Conservation (phyloP, 1,139 yeast genomes). For the Geotrichum citri-aurantii region DNA sequence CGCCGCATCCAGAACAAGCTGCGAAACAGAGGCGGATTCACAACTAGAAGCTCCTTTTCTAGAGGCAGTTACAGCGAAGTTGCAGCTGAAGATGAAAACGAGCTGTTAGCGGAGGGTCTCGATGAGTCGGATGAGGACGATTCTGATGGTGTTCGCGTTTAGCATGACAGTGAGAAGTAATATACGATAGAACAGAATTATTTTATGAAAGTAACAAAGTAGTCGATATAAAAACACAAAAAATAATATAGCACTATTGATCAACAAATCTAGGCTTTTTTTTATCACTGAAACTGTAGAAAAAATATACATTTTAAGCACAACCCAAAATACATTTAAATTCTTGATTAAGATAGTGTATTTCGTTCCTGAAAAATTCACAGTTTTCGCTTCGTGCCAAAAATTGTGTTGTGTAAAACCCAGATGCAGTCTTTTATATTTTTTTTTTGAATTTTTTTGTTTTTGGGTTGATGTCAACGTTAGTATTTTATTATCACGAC, state of each 20-base stretch:
- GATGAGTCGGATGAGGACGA: slow-evolving; percentile 4
- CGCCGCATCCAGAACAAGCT: slow-evolving; percentile 14
- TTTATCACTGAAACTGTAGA: too few relatives aligned
- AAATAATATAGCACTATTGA: neutral
- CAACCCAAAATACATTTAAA: too few relatives aligned
- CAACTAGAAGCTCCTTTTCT: slow-evolving; percentile 22
- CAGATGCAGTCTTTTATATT: too few relatives aligned
- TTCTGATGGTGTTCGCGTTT: slow-evolving; percentile 10
- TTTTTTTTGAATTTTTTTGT: too few relatives aligned
- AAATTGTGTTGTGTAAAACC: too few relatives aligned
- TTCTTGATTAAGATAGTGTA: too few relatives aligned
- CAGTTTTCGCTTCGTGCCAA: too few relatives aligned
- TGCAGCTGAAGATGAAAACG: slow-evolving; percentile 18
- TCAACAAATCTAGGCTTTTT: too few relatives aligned
- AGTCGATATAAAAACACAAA: neutral
- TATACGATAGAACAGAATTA: neutral
- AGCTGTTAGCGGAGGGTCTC: slow-evolving; percentile 13
- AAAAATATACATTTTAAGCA: too few relatives aligned
- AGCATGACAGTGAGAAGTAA: neutral
- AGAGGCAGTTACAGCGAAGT: slow-evolving; percentile 19
- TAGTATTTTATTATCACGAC: too few relatives aligned
- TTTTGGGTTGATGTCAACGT: too few relatives aligned
- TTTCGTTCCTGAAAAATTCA: too few relatives aligned
- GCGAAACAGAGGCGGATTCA: slow-evolving; percentile 15
- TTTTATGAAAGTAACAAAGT: neutral